Evolutionary conservation across 2,329 filamentous ascomycete species (phyloP), one percentile per base, ranked within the genome.

Genomic region (Apiospora koreana): DNA sequence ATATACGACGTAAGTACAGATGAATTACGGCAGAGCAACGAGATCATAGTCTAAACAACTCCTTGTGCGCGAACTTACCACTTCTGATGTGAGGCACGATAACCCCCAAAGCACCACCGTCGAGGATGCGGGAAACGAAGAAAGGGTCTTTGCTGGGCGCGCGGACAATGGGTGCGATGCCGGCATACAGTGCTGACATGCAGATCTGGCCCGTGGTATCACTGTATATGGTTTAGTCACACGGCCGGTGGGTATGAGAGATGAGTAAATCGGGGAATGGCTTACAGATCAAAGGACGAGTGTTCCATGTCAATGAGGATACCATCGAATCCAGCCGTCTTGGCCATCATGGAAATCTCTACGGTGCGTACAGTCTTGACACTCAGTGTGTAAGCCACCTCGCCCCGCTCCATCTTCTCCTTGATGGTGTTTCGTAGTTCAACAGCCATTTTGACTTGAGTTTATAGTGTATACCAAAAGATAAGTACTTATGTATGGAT

Each of bases 301-400:
- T 81, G 79, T 69, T 82, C 79, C 41, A 81, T 74, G 62, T 82
- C 80, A 70, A 82, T 80, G 74, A 81, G 79, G 4, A 82, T 69
- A 14, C 75, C 70, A 68, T 81, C 77, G 65, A 75, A 80, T 38
- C 79, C 79, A 3, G 76, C 76, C 16, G 72, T 69, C 70, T 76
- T 76, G 12, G 78, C 79, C 21, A 80, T 73, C 23, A 74, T 72
- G 21, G 79, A 75, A n/a, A 81, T 76, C 42, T 76, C 73, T 35
- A 69, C 38, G n/a, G 65, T 64, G 8, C 46, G 35, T 18, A 71
- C 70, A 28, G 69, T 42, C 69, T 70, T 70, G 28, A 70, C 76
- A 5, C 72, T 73, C 23, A 73, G 68, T 6, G 75, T 77, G 68
- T 75, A 77, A 2, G 75, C 76, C 0, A 79, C 75, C 25, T 78